These are phyloP conservation scores for Zalaria obscura DNA, from an alignment of 2,329 filamentous ascomycete genomes.

Conservation along the genomic window DNA sequence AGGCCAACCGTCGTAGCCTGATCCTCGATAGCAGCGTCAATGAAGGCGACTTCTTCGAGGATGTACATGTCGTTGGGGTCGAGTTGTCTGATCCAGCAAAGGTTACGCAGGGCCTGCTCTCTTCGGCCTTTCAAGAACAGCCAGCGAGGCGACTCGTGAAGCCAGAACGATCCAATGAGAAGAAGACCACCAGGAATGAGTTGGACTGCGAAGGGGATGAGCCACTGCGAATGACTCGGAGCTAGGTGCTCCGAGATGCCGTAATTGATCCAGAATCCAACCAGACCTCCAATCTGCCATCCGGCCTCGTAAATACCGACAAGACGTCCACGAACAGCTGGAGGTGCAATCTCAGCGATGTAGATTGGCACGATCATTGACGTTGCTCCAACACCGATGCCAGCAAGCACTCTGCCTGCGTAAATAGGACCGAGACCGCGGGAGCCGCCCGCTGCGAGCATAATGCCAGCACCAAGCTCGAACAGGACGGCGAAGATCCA, in stretches of 20 bases:
- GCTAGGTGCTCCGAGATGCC: slow-evolving; percentile 28
- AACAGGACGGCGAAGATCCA: slow-evolving; percentile 50
- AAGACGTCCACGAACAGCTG: slow-evolving; percentile 43
- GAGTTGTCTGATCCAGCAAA: slow-evolving; percentile 51
- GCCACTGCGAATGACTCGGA: slow-evolving; percentile 28
- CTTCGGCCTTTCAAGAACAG: slow-evolving; percentile 26
- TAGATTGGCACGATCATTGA: slow-evolving; percentile 46
- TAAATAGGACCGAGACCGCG: slow-evolving; percentile 50
- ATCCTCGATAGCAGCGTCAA: slow-evolving; percentile 55
- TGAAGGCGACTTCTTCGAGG: slow-evolving; percentile 55
- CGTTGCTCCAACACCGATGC: slow-evolving; percentile 41
- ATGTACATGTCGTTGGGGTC: slow-evolving; percentile 48
- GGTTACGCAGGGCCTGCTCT: slow-evolving; percentile 25
- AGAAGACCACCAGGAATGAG: slow-evolving; percentile 52
- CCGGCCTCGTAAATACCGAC: slow-evolving; percentile 44
- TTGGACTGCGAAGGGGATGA: slow-evolving; percentile 46
- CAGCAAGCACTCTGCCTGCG: slow-evolving; percentile 42
- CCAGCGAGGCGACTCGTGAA: slow-evolving; percentile 31
- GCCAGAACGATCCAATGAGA: slow-evolving; percentile 26
- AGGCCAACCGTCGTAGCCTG: slow-evolving; percentile 49
- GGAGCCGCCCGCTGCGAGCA: slow-evolving; percentile 49
- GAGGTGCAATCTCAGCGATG: slow-evolving; percentile 43
- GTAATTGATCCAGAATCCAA: slow-evolving; percentile 39
- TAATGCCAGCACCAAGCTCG: slow-evolving; percentile 55
- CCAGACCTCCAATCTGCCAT: slow-evolving; percentile 38